A percentile compares a stretch with the other conserved stretches of the same genome.
These are phyloP conservation scores for Protea cynaroides DNA, from an alignment of 164 flowering plant species.

Conservation along the genomic window DNA sequence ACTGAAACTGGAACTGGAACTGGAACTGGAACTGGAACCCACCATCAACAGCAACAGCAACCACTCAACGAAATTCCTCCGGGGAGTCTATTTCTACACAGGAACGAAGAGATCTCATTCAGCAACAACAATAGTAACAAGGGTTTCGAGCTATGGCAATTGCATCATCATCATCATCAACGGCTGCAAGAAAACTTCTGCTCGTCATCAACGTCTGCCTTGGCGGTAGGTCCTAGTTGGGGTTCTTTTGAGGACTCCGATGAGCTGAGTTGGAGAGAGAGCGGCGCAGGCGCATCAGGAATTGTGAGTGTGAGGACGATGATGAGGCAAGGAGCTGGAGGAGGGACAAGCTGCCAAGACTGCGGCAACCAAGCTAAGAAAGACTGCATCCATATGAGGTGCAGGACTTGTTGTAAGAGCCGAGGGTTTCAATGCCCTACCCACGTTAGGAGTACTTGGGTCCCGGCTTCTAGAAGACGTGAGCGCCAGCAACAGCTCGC, in stretches of 20 bases:
- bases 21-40: neutral
- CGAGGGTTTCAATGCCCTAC: slow-evolving; percentile 70
- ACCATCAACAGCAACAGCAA: neutral
- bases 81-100: slow-evolving; percentile 30
- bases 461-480: slow-evolving; percentile 70
- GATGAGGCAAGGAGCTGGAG: slow-evolving; percentile 35
- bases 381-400: slow-evolving; percentile 65
- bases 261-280: slow-evolving; percentile 21
- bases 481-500: slow-evolving; percentile 59
- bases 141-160: slow-evolving; percentile 58
- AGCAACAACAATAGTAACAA: slow-evolving; percentile 34
- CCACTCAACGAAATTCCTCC: slow-evolving; percentile 13
- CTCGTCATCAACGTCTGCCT: neutral
- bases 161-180: slow-evolving; percentile 21
- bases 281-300: neutral
- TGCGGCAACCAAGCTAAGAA: slow-evolving; percentile 92
- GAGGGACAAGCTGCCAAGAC: slow-evolving; percentile 57
- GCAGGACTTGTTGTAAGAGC: slow-evolving; percentile 82
- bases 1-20: neutral
- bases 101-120: slow-evolving; percentile 37
- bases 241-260: slow-evolving; percentile 17
- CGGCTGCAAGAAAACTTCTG: slow-evolving; percentile 7
- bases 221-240: slow-evolving; percentile 10
- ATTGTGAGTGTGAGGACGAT: slow-evolving; percentile 9
- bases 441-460: slow-evolving; percentile 87